Conservation (phyloP, 2,329 filamentous ascomycete genomes). For the Aspergillus costaricaensis region DNA sequence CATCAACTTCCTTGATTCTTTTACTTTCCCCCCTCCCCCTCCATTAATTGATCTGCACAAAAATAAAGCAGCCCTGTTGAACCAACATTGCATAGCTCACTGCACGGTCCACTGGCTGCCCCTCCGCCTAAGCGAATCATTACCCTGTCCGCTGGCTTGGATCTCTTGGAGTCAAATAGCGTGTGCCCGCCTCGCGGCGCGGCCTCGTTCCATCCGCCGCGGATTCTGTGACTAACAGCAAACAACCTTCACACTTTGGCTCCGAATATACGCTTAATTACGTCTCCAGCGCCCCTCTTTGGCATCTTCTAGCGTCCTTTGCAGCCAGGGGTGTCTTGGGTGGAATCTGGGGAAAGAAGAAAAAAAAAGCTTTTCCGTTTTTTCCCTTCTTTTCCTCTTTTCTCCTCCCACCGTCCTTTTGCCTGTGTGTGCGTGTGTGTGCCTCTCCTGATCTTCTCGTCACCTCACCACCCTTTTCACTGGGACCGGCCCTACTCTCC, state of each 20-base stretch:
- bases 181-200: constrained; percentile 17
- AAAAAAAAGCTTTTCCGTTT: constrained; percentile 22
- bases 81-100: not conserved
- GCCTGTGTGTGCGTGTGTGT: constrained; percentile 11
- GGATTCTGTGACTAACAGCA: constrained; percentile 41
- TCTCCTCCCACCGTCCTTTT: constrained; percentile 8
- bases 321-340: constrained; percentile 22
- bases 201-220: constrained; percentile 18
- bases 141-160: constrained; percentile 5
- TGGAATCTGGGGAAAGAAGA: constrained; percentile 36
- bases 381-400: constrained; percentile 9
- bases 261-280: constrained; percentile 9
- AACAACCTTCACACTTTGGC: constrained; percentile 23
- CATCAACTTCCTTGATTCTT: not conserved
- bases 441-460: constrained; percentile 13
- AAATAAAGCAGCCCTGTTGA: not conserved
- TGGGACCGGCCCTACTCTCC: constrained; percentile 14
- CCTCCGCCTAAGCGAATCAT: not conserved
- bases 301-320: constrained; percentile 10
- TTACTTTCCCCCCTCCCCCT: not conserved
- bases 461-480: constrained; percentile 6
- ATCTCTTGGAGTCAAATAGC: constrained; percentile 14
- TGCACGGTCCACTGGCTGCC: not conserved
- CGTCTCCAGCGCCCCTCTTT: constrained; percentile 27
- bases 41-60: not conserved